A percentile compares a stretch with the other conserved stretches of the same genome.
Conservation (phyloP, 495 filamentous ascomycete species). For the Elasticomyces elasticus region DNA sequence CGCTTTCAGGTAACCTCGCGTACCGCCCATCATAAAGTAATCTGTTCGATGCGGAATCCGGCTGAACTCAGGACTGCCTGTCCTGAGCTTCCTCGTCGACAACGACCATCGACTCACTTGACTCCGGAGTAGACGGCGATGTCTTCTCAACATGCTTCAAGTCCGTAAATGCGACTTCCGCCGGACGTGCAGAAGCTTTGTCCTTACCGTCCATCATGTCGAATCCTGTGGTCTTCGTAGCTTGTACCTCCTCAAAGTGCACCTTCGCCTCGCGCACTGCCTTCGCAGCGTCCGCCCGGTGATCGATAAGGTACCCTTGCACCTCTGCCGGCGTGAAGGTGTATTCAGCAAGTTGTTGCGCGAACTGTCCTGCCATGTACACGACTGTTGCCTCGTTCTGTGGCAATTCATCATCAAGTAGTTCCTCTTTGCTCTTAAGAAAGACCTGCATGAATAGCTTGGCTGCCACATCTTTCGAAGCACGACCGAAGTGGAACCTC, state of each 20-base stretch:
- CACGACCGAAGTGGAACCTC: constrained; percentile 30
- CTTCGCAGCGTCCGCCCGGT: background rate
- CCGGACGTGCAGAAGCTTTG: background rate
- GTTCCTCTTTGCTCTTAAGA: constrained; percentile 41
- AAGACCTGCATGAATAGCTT: constrained; percentile 44
- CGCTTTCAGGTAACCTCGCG: too few species aligned
- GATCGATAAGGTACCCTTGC: constrained; percentile 45
- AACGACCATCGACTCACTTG: background rate
- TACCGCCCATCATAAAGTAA: too few species aligned
- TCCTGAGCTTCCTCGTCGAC: background rate
- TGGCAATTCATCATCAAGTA: background rate
- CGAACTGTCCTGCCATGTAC: constrained; percentile 42
- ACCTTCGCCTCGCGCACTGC: background rate
- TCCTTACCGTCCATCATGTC: background rate
- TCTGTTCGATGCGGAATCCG: too few species aligned
- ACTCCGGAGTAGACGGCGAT: background rate
- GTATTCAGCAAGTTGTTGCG: constrained; percentile 39
- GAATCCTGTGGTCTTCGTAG: background rate
- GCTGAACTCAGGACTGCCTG: too few species aligned
- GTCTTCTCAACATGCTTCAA: background rate
- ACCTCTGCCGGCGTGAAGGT: constrained; percentile 59
- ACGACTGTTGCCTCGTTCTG: constrained; percentile 20
- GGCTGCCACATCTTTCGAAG: constrained; percentile 36
- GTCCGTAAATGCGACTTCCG: background rate
- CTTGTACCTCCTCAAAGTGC: background rate